phyloP scores from a whole-genome alignment of 169 alveolate species.

The Besnoitia besnoiti region DNA sequence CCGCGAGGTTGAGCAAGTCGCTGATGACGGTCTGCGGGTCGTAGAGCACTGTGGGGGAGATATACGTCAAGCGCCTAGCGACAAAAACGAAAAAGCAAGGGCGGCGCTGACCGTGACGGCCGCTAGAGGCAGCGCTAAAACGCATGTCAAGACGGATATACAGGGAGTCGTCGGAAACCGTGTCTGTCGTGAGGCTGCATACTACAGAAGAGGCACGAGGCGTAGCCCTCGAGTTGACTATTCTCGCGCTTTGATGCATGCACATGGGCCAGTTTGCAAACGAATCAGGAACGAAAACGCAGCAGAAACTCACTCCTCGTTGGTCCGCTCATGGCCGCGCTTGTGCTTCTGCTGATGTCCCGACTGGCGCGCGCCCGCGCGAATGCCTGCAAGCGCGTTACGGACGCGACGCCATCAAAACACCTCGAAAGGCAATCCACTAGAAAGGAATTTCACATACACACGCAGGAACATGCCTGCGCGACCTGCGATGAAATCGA shows the following conservation, averaged over 20 bases:
- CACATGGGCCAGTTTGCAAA: too few relatives aligned
- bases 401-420: not conserved
- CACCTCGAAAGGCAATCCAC: not conserved
- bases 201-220: too few relatives aligned
- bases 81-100: not conserved
- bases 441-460: not conserved
- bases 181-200: too few relatives aligned
- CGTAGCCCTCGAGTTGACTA: too few relatives aligned
- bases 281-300: too few relatives aligned
- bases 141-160: too few relatives aligned
- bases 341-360: constrained; percentile 47
- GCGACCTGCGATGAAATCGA: not conserved
- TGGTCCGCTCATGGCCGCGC: not conserved
- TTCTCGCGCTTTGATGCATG: too few relatives aligned
- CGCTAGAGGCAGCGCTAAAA: too few relatives aligned
- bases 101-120: too few relatives aligned
- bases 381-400: not conserved
- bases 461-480: not conserved
- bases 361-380: constrained; percentile 53
- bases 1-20: constrained; percentile 58
- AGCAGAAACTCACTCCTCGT: not conserved
- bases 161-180: too few relatives aligned
- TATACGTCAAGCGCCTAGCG: constrained; percentile 17
- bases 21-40: constrained; percentile 17
- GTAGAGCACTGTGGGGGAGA: constrained; percentile 54